phyloP scores from a whole-genome alignment of 2,329 filamentous ascomycete genomes.

The Cladosporium sp. region DNA sequence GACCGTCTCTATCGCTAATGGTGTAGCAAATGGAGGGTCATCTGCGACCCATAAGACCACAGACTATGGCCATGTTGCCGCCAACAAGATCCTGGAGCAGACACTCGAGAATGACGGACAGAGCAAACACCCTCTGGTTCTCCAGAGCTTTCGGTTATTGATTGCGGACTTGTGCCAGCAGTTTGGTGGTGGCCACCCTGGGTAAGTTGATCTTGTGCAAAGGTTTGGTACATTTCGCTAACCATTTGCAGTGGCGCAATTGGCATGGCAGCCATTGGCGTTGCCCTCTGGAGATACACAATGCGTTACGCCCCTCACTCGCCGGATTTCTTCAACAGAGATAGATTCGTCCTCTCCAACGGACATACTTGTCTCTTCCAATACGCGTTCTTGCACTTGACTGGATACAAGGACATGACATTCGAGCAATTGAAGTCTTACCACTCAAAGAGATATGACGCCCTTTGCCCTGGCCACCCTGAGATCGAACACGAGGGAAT shows the following conservation, averaged over 20 bases:
- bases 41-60: background rate
- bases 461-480: constrained; percentile 52
- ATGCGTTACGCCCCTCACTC: constrained; percentile 40
- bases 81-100: constrained; percentile 5
- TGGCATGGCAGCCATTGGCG: constrained; percentile 42
- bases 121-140: constrained; percentile 11
- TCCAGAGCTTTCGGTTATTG: constrained; percentile 52
- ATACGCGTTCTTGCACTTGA: constrained; percentile 47
- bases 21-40: constrained; percentile 1
- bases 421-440: constrained; percentile 55
- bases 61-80: constrained; percentile 4
- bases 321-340: constrained; percentile 40
- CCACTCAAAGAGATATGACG: constrained; percentile 36
- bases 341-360: constrained; percentile 44
- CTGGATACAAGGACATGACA: constrained; percentile 52
- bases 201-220: constrained; percentile 24
- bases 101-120: constrained; percentile 1
- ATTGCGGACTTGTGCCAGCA: constrained; percentile 67
- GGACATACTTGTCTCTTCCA: constrained; percentile 18
- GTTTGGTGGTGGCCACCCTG: constrained; percentile 64
- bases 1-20: constrained; percentile 4
- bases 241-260: constrained; percentile 4
- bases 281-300: constrained; percentile 40
- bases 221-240: background rate
- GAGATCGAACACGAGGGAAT: constrained; percentile 56